Percentiles rank a stretch among this genome's conserved stretches.
Evolutionary conservation across 2,329 filamentous ascomycete genomes (phyloP).

Genomic region (Fusarium xyrophilum): DNA sequence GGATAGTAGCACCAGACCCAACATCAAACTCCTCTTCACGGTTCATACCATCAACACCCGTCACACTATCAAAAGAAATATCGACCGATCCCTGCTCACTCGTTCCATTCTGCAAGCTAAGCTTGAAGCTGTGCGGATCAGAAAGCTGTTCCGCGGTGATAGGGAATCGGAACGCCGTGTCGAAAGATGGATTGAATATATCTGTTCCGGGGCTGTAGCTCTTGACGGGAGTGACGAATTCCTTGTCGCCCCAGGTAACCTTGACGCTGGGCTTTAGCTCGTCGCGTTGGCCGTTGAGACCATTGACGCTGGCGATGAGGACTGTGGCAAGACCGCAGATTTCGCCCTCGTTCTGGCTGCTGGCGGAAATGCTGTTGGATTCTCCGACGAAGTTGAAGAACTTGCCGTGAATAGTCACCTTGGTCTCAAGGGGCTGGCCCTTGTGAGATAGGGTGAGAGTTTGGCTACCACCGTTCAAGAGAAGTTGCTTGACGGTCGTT

Average conservation of each 20-base stretch:
- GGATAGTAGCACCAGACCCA: constrained; percentile 28
- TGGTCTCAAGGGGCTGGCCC: constrained; percentile 29
- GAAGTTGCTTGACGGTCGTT: constrained; percentile 35
- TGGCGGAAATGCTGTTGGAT: constrained; percentile 26
- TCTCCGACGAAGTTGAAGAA: constrained; percentile 36
- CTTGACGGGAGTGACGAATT: constrained; percentile 34
- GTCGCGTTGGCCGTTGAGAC: constrained; percentile 34
- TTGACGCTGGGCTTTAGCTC: constrained; percentile 40
- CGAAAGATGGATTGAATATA: constrained; percentile 40
- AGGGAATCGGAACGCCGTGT: constrained; percentile 36
- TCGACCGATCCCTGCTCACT: constrained; percentile 25
- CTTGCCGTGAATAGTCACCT: constrained; percentile 33
- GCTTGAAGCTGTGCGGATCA: constrained; percentile 19
- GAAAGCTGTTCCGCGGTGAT: constrained; percentile 31
- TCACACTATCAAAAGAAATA: constrained; percentile 23
- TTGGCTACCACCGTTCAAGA: constrained; percentile 32
- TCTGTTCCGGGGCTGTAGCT: constrained; percentile 36
- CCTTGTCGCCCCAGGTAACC: constrained; percentile 37
- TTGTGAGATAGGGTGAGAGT: constrained; percentile 33
- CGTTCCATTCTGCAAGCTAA: constrained; percentile 30
- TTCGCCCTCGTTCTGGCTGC: constrained; percentile 29
- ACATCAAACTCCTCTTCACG: constrained; percentile 30
- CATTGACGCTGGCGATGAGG: constrained; percentile 33
- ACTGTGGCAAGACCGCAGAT: constrained; percentile 38
- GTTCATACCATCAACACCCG: constrained; percentile 19